Conservation (phyloP, 768 basidiomycete species). For the Dacryopinax primogenitus region DNA sequence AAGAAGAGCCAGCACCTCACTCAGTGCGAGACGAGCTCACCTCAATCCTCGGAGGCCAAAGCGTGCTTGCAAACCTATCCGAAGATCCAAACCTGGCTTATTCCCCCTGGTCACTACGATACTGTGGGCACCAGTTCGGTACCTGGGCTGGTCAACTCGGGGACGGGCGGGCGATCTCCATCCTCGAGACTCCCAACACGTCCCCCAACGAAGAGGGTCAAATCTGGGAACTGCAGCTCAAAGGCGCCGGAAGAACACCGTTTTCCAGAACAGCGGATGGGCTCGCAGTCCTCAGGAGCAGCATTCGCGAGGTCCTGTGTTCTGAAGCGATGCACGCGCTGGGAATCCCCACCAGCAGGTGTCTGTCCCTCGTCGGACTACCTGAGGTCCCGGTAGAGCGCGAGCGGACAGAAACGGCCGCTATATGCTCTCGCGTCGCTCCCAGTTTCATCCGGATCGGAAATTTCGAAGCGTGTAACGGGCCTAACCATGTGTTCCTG, state of each 20-base stretch:
- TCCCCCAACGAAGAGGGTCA: not conserved
- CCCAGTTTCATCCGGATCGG: conserved; percentile 89
- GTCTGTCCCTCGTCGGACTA: conserved; percentile 64
- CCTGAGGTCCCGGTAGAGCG: conserved; percentile 61
- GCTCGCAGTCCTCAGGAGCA: conserved; percentile 86
- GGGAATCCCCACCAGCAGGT: conserved; percentile 74
- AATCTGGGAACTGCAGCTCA: conserved; percentile 78
- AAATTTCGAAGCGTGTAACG: conserved; percentile 74
- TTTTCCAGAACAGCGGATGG: conserved; percentile 90
- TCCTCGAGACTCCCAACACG: conserved; percentile 35
- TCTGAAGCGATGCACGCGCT: conserved; percentile 83
- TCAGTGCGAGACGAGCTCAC: conserved; percentile 53
- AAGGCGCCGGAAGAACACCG: conserved; percentile 87
- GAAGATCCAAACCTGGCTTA: conserved; percentile 29
- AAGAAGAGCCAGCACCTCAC: conserved; percentile 19
- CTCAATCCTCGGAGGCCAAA: conserved; percentile 69
- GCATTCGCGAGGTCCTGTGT: conserved; percentile 84
- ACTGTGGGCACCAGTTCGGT: conserved; percentile 86
- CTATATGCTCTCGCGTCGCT: conserved; percentile 66
- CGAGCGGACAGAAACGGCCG: conserved; percentile 57
- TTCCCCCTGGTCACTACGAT: conserved; percentile 77
- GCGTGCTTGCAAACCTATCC: conserved; percentile 43
- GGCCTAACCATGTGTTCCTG: conserved; percentile 43
- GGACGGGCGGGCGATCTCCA: conserved; percentile 87
- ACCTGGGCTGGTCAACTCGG: conserved; percentile 89